Evolutionary conservation across 306 rosid species (phyloP), one percentile per base, ranked within the genome.

Genomic region (Vicia sativa): DNA sequence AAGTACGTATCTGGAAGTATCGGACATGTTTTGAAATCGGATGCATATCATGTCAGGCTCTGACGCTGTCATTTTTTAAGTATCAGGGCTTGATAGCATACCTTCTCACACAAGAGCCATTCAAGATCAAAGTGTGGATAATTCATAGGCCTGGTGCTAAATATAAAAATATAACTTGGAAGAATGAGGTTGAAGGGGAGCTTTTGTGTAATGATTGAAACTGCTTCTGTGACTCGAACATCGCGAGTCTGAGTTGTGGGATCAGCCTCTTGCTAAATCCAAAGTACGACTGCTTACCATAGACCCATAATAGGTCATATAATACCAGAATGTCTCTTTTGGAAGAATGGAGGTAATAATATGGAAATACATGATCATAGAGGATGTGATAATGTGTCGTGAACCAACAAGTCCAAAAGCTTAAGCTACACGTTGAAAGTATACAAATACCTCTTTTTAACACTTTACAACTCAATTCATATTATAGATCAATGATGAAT

Each of bases 261-360:
- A 53, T 25, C 38, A 29, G 7, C 42, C 62, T 56, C 62, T 7
- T 56, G 13, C 62, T 28, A 56, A 56, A 56, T 28, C 11, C 11
- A 56, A 56, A 16, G 41, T 56, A 56, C 7, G n/a, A 35, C 23
- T 56, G 10, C 23, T 10, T 28, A 8, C 41, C 11, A 25, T 49
- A 49, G 28, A 54, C 60, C 37, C 37, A 23, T 53, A 25, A 53
- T 54, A 29, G 11, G 13, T 54, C 37, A 6, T 0, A 6, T 18
- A 19, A 26, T 9, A 54, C 38, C 61, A 55, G 14, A 7, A 5
- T 55, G 61, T 35, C 15, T 19, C 5, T 55, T 31, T 31, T 31
- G 37, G 37, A 31, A 31, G 37, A 34, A 34, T 34, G 38, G 38
- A 34, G 38, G 38, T 7, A 34, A 34, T 6, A 34, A 34, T 6